These are phyloP conservation scores for Obelidium mucronatum DNA, from an alignment of 192 early-diverging fungal genomes.

Conservation along the genomic window DNA sequence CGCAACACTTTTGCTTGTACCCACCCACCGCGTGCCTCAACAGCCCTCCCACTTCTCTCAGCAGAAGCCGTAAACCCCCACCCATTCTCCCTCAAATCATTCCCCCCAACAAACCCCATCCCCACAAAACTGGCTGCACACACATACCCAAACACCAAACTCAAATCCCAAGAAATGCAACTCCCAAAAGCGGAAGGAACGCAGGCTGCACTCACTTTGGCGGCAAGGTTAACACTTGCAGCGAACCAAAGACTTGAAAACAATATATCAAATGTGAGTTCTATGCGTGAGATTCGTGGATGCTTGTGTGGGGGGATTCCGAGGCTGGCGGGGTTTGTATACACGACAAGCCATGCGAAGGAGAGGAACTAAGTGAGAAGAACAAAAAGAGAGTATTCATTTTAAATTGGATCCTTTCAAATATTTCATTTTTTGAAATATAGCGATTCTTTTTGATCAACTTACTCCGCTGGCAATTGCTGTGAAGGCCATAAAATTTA, in stretches of 20 bases:
- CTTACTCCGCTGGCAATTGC: constrained; percentile 42
- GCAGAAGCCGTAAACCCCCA: constrained; percentile 35
- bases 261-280: constrained; percentile 48
- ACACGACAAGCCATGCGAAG: constrained; percentile 55
- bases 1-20: not conserved
- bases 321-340: constrained; percentile 52
- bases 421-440: not conserved
- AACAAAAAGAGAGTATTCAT: not conserved
- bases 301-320: constrained; percentile 54
- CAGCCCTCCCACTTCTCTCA: not conserved
- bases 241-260: constrained; percentile 49
- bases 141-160: constrained; percentile 50
- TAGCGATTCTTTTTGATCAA: too few relatives aligned
- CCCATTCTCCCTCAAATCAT: constrained; percentile 43
- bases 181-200: constrained; percentile 13
- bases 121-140: constrained; percentile 38
- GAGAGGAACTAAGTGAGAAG: constrained; percentile 50
- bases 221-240: constrained; percentile 42
- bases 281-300: constrained; percentile 53
- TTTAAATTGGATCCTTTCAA: not conserved
- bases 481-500: constrained; percentile 53
- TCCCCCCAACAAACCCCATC: constrained; percentile 44
- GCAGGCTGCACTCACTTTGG: constrained; percentile 11
- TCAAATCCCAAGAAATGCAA: constrained; percentile 48
- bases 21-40: constrained; percentile 38